Evolutionary conservation across 129 eudicot genomes (phyloP), one percentile per base, ranked within the genome.

Genomic region (Flaveria linearis): DNA sequence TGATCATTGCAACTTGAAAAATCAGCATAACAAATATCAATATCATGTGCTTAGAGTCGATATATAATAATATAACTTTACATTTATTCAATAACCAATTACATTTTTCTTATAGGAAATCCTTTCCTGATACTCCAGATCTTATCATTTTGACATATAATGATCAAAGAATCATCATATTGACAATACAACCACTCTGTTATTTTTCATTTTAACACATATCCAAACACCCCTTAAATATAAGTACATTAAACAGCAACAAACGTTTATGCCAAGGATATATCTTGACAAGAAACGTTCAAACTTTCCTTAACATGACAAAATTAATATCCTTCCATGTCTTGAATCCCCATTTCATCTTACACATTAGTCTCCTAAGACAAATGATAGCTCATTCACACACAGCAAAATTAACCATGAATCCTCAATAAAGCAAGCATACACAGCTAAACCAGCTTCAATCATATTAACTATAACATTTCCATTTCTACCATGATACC

Each of bases 401-500:
- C 50, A 52, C 74, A 28, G 7, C 47, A 30, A 15, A 30, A 20
- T 62, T 25, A 51, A 50, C 63, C 18, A 65, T 33, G 14, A 65
- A 65, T 13, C 25, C 47, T 39, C 50, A 65, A 65, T 65, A 39
- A 36, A 62, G 45, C 45, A 30, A 62, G 68, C 61, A 47, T 16
- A 69, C 61, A 12, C 12, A 25, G 41, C 14, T 46, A 69, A 47
- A 20, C 25, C 25, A 49, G 49, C 43, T 69, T 26, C 22, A 49
- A 69, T 69, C 74, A 25, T 25, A 23, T 13, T 22, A 23, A 69
- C 18, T 12, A 69, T 7, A 69, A 46, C 12, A 50, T 10, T 22
- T 69, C 23, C 43, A 22, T 56, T 55, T 73, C 68, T 28, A 20
- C 39, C 7, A 36, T 56, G 30, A 71, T 20, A 73, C 14, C 77